Evolutionary conservation across 495 filamentous ascomycete species (phyloP).

Genomic region (Trichoderma asperelloides): DNA sequence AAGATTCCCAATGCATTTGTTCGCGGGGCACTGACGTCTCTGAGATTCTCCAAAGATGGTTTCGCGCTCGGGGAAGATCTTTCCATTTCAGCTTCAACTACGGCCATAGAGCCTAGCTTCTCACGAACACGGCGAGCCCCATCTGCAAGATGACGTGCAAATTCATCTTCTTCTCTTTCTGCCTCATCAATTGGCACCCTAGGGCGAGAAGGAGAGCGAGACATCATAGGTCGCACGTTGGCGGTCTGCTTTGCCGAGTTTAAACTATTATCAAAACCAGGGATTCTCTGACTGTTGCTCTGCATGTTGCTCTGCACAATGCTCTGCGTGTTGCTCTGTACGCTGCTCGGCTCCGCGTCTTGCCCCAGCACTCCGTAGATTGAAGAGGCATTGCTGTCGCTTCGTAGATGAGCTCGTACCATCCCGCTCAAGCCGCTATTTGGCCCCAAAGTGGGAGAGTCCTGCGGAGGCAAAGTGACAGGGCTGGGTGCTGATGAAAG

Average conservation of each 20-base stretch:
- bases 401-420: conserved; percentile 78
- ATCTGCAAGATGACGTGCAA: conserved; percentile 70
- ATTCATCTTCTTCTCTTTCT: conserved; percentile 46
- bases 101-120: conserved; percentile 63
- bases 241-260: background rate
- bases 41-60: conserved; percentile 18
- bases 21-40: conserved; percentile 35
- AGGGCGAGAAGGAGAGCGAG: background rate
- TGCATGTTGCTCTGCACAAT: background rate
- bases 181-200: background rate
- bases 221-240: background rate
- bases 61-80: conserved; percentile 41
- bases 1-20: conserved; percentile 59
- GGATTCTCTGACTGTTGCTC: background rate
- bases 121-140: conserved; percentile 72
- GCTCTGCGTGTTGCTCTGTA: background rate
- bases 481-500: conserved; percentile 19
- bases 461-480: conserved; percentile 28
- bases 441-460: conserved; percentile 78
- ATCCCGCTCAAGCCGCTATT: conserved; percentile 64
- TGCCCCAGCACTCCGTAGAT: conserved; percentile 44
- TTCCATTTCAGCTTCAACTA: conserved; percentile 53
- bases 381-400: conserved; percentile 72
- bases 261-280: background rate
- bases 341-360: conserved; percentile 10